Evolutionary conservation across 306 rosid genomes (phyloP).

Genomic region (Vicia villosa): DNA sequence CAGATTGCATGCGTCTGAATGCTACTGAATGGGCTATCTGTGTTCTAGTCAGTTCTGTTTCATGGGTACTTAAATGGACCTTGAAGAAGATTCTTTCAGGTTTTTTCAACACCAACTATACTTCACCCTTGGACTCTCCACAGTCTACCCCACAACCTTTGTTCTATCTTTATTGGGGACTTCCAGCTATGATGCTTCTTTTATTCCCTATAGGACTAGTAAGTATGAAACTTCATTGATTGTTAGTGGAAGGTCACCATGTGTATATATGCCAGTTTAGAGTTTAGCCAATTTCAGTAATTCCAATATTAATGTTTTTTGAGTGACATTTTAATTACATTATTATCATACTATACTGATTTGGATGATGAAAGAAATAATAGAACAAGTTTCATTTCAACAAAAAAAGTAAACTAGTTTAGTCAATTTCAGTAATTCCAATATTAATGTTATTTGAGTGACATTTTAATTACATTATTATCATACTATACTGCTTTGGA

Average conservation of each 20-base stretch:
- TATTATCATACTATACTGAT: neutral
- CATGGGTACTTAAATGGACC: slow-evolving; percentile 40
- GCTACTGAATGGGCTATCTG: slow-evolving; percentile 55
- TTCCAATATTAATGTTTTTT: neutral
- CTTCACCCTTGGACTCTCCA: slow-evolving; percentile 9
- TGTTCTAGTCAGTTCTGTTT: slow-evolving; percentile 46
- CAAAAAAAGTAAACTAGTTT: slow-evolving; percentile 5
- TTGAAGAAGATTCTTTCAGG: slow-evolving; percentile 4
- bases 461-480: slow-evolving; percentile 5
- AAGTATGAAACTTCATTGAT: neutral
- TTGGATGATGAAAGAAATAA: neutral
- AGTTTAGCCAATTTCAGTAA: neutral
- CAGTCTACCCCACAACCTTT: neutral
- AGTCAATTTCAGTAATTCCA: neutral
- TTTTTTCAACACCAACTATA: neutral
- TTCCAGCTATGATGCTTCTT: slow-evolving; percentile 39
- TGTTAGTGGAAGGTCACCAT: neutral
- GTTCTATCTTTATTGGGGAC: slow-evolving; percentile 1
- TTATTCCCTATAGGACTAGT: slow-evolving; percentile 27
- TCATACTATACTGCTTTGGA: neutral
- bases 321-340: slow-evolving; percentile 4
- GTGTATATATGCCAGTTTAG: neutral
- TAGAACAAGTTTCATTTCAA: neutral
- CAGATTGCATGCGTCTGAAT: slow-evolving; percentile 42
- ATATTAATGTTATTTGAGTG: neutral